phyloP scores from a whole-genome alignment of 352 stramenopile species.

The Phytophthora melonis region DNA sequence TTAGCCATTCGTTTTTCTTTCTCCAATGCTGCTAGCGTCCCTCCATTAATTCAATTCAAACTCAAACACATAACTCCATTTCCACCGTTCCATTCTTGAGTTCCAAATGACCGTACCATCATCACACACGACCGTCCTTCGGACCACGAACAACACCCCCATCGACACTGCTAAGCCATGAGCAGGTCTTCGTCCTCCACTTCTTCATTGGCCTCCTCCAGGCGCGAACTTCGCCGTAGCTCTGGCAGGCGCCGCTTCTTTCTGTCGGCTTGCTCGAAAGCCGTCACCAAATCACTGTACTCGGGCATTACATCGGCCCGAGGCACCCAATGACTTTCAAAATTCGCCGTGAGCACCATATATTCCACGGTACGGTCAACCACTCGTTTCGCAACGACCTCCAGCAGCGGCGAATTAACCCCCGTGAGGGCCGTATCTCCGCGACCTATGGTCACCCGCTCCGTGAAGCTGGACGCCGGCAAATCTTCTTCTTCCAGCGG shows the following conservation, averaged over 20 bases:
- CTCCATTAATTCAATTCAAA: too few species aligned
- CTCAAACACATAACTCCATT: too few species aligned
- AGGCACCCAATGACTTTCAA: constrained; percentile 3
- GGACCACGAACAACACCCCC: too few species aligned
- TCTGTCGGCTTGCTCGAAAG: neutral
- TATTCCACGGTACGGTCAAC: neutral
- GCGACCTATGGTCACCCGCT: neutral
- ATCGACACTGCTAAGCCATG: neutral
- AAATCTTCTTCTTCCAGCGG: neutral
- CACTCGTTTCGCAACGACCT: neutral
- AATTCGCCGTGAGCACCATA: neutral
- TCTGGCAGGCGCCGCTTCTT: neutral
- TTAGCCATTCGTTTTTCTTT: too few species aligned
- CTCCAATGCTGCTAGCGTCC: too few species aligned
- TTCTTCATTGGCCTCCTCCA: constrained; percentile 1
- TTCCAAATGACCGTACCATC: too few species aligned
- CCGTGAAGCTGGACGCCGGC: neutral
- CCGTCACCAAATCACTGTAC: neutral
- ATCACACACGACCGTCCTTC: too few species aligned
- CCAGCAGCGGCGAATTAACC: neutral
- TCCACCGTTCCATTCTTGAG: too few species aligned
- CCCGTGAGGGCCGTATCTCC: neutral
- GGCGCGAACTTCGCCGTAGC: neutral
- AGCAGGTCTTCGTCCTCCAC: constrained; percentile 5
- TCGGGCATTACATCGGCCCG: neutral